phyloP scores from a whole-genome alignment of 768 basidiomycete species.

The Termitomyces sp. region DNA sequence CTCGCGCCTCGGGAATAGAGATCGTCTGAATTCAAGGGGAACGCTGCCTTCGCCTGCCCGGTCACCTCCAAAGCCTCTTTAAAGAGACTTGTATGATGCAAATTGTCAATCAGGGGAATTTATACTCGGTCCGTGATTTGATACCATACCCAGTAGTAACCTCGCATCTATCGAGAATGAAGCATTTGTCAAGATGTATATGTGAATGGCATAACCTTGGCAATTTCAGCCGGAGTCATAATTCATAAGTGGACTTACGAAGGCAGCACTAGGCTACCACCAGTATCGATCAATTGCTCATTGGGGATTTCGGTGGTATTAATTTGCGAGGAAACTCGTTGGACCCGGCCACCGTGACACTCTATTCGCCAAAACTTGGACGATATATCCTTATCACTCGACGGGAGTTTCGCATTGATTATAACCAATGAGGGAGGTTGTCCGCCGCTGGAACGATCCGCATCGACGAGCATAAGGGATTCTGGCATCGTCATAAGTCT shows the following conservation, averaged over 20 bases:
- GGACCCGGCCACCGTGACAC: slow-evolving; percentile 23
- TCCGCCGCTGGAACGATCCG: background rate
- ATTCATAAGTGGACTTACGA: slow-evolving; percentile 23
- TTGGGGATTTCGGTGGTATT: slow-evolving; percentile 1
- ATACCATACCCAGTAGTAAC: slow-evolving; percentile 45
- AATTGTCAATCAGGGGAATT: background rate
- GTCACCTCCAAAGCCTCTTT: slow-evolving; percentile 51
- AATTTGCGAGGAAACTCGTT: slow-evolving; percentile 15
- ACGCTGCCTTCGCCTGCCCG: slow-evolving; percentile 43
- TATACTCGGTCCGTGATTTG: background rate
- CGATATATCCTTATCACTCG: slow-evolving; percentile 20
- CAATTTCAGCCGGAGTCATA: slow-evolving; percentile 10
- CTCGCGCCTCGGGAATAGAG: slow-evolving; percentile 47
- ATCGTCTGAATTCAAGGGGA: slow-evolving; percentile 37
- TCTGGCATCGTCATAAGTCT: background rate
- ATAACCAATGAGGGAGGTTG: slow-evolving; percentile 6
- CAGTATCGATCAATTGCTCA: slow-evolving; percentile 17
- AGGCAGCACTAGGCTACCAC: slow-evolving; percentile 29
- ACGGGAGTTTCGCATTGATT: slow-evolving; percentile 25
- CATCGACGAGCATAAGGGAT: background rate
- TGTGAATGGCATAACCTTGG: slow-evolving; percentile 52
- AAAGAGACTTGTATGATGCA: slow-evolving; percentile 37
- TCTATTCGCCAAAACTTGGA: slow-evolving; percentile 26
- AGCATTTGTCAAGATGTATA: slow-evolving; percentile 67
- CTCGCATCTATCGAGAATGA: slow-evolving; percentile 53